Evolutionary conservation across 257 asterid genomes (phyloP).

Genomic region (Jacaranda mimosifolia): DNA sequence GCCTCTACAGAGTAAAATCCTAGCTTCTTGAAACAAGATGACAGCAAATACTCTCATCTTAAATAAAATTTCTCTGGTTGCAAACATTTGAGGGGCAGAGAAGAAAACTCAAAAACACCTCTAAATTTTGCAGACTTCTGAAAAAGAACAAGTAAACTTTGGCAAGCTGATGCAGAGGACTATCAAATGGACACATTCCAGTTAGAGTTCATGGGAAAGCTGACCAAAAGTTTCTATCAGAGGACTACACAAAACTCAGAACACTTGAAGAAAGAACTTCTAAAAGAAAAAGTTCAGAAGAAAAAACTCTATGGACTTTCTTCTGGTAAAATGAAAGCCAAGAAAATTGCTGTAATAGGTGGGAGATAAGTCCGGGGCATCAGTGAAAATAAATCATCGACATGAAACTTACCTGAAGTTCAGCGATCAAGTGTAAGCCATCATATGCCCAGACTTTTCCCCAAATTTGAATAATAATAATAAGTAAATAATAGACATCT

Average conservation of each 20-base stretch:
- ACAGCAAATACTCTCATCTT: neutral
- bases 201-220: neutral
- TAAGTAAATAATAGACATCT: neutral
- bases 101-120: neutral
- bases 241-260: neutral
- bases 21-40: neutral
- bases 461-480: constrained; percentile 30
- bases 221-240: neutral
- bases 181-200: too few relatives aligned
- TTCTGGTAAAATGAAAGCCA: neutral
- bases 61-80: too few relatives aligned
- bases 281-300: neutral
- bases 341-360: constrained; percentile 16
- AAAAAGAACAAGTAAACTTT: neutral
- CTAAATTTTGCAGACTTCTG: neutral
- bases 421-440: constrained; percentile 97
- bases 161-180: neutral
- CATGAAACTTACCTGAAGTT: constrained; percentile 90
- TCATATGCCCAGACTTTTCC: constrained; percentile 73
- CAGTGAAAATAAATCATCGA: constrained; percentile 63
- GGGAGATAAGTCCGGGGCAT: constrained; percentile 65
- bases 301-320: constrained; percentile 9
- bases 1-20: neutral
- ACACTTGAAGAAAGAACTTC: neutral
- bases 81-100: neutral